phyloP scores from a whole-genome alignment of 257 asterid genomes.

The Echites panduratus region DNA sequence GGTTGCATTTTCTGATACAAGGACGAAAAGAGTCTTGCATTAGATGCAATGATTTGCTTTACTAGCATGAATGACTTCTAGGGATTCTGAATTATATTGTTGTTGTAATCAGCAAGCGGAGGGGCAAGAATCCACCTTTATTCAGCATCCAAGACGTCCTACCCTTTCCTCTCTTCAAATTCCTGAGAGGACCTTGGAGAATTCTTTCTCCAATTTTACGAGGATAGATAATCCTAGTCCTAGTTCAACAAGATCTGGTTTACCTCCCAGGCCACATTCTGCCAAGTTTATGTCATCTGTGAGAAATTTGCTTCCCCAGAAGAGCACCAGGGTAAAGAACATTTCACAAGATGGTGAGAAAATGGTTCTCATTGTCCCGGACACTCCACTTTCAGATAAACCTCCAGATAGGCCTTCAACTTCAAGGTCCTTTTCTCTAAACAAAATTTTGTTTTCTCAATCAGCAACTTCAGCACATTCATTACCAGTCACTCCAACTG shows the following conservation, averaged over 20 bases:
- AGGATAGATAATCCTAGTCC: constrained; percentile 68
- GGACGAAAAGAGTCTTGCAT: background rate
- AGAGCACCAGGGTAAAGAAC: constrained; percentile 57
- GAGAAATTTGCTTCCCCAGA: constrained; percentile 75
- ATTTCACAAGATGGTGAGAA: constrained; percentile 60
- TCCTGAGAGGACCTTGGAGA: constrained; percentile 63
- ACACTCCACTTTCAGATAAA: constrained; percentile 55
- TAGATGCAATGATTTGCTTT: background rate
- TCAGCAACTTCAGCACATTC: constrained; percentile 62
- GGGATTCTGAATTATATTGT: background rate
- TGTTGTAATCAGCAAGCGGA: constrained; percentile 41
- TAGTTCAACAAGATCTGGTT: constrained; percentile 54
- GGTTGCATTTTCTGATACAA: background rate
- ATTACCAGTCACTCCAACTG: constrained; percentile 70
- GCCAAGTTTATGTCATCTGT: constrained; percentile 72
- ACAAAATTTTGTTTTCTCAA: constrained; percentile 64
- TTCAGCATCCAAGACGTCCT: constrained; percentile 63
- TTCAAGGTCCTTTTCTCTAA: constrained; percentile 87
- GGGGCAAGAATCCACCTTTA: constrained; percentile 56
- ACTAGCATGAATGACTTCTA: background rate
- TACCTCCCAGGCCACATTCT: constrained; percentile 87
- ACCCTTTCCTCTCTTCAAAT: constrained; percentile 68
- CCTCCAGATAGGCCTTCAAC: constrained; percentile 88
- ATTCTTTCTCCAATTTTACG: constrained; percentile 47
- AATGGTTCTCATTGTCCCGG: constrained; percentile 70